A percentile compares a stretch with the other conserved stretches of the same genome.
Evolutionary conservation across 2,329 filamentous ascomycete genomes (phyloP).

Genomic region (Cryphonectria nitschkei): DNA sequence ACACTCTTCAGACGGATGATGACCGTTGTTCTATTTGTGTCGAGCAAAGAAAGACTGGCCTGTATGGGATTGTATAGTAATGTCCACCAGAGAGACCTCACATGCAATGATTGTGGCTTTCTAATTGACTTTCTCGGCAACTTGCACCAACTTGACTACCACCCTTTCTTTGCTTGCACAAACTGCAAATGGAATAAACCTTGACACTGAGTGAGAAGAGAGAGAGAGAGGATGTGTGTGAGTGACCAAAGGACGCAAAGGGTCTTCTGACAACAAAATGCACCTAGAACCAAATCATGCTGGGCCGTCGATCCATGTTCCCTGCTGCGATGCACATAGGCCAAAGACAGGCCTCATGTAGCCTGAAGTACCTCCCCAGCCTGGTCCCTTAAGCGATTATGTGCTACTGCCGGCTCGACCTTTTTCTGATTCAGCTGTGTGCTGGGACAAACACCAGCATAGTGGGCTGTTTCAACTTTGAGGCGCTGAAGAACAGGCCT

Average conservation of each 20-base stretch:
- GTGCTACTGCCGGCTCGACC: background rate
- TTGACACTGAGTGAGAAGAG: background rate
- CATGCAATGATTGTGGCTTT: background rate
- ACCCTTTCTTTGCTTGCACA: background rate
- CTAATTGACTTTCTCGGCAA: background rate
- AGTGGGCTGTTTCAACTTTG: background rate
- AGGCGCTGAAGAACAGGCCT: slow-evolving; percentile 14
- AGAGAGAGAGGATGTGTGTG: background rate
- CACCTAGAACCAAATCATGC: slow-evolving; percentile 21
- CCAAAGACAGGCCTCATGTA: slow-evolving; percentile 11
- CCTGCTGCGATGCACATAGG: slow-evolving; percentile 5
- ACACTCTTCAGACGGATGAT: background rate
- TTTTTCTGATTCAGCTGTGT: slow-evolving; percentile 12
- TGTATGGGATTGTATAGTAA: background rate
- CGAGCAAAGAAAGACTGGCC: background rate
- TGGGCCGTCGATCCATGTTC: slow-evolving; percentile 23
- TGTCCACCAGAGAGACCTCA: background rate
- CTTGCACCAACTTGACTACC: background rate
- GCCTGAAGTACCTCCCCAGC: slow-evolving; percentile 10
- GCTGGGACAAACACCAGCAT: background rate
- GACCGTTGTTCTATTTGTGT: background rate
- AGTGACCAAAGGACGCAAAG: slow-evolving; percentile 14
- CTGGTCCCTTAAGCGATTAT: background rate
- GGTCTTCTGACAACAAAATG: slow-evolving; percentile 21
- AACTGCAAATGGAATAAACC: background rate